Conservation (phyloP, 768 basidiomycete species). For the Collybia nuda region DNA sequence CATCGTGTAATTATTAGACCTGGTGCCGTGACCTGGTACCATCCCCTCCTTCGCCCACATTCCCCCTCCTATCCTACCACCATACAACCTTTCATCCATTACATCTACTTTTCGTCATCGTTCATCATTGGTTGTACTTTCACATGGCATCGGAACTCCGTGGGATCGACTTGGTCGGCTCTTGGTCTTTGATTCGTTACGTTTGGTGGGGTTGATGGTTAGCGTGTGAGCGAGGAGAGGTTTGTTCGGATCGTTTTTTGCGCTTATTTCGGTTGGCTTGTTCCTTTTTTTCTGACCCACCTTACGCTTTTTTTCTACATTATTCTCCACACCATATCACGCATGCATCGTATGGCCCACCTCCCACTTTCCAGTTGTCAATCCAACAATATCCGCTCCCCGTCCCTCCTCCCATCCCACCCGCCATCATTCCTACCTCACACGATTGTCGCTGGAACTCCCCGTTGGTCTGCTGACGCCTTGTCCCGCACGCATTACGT, state of each 20-base stretch:
- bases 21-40: slow-evolving; percentile 4
- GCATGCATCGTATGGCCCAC: not conserved
- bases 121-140: slow-evolving; percentile 2
- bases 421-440: too few relatives aligned
- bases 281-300: not conserved
- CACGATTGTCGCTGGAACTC: too few relatives aligned
- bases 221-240: not conserved
- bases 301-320: slow-evolving; percentile 5
- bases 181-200: not conserved
- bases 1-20: slow-evolving; percentile 7
- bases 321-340: not conserved
- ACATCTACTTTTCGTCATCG: not conserved
- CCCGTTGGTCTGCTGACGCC: too few relatives aligned
- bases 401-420: too few relatives aligned
- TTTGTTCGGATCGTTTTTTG: not conserved
- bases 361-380: too few relatives aligned
- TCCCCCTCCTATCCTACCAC: not conserved
- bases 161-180: not conserved
- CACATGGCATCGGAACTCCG: not conserved
- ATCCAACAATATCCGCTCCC: too few relatives aligned
- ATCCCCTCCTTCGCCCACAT: slow-evolving; percentile 1
- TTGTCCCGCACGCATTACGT: too few relatives aligned
- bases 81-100: slow-evolving; percentile 4
- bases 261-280: not conserved
- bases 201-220: not conserved